These are phyloP conservation scores for Populus deltoides DNA, from an alignment of 345 rosid genomes.

Conservation along the genomic window DNA sequence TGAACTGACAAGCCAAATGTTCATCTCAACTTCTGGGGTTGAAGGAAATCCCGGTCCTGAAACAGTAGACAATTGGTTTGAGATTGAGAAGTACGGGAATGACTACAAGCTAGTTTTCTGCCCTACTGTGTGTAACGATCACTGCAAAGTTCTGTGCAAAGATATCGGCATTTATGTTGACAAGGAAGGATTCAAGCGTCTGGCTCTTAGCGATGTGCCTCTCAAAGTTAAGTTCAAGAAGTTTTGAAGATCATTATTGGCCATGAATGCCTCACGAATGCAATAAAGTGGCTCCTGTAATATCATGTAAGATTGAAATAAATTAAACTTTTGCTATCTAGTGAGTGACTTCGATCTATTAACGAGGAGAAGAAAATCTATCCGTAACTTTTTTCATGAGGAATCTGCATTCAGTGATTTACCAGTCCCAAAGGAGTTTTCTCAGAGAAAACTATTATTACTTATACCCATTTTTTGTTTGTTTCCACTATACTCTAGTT, in stretches of 20 bases:
- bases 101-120: slow-evolving; percentile 61
- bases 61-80: slow-evolving; percentile 56
- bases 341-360: too few species aligned
- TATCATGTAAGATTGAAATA: too few species aligned
- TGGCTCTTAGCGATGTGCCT: slow-evolving; percentile 58
- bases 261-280: too few species aligned
- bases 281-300: too few species aligned
- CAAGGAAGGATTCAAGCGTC: slow-evolving; percentile 34
- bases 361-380: too few species aligned
- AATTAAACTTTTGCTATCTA: too few species aligned
- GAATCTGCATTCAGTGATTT: too few species aligned
- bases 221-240: slow-evolving; percentile 51
- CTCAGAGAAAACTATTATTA: too few species aligned
- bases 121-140: slow-evolving; percentile 55
- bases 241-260: slow-evolving; percentile 21
- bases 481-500: too few species aligned
- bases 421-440: too few species aligned
- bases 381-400: too few species aligned
- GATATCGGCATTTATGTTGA: slow-evolving; percentile 53
- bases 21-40: slow-evolving; percentile 49
- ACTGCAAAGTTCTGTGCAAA: slow-evolving; percentile 39
- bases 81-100: slow-evolving; percentile 43
- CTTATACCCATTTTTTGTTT: too few species aligned
- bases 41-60: slow-evolving; percentile 54
- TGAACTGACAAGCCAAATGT: slow-evolving; percentile 31